phyloP scores from a whole-genome alignment of 768 basidiomycete species.

The Kwoniella mangroviensis region DNA sequence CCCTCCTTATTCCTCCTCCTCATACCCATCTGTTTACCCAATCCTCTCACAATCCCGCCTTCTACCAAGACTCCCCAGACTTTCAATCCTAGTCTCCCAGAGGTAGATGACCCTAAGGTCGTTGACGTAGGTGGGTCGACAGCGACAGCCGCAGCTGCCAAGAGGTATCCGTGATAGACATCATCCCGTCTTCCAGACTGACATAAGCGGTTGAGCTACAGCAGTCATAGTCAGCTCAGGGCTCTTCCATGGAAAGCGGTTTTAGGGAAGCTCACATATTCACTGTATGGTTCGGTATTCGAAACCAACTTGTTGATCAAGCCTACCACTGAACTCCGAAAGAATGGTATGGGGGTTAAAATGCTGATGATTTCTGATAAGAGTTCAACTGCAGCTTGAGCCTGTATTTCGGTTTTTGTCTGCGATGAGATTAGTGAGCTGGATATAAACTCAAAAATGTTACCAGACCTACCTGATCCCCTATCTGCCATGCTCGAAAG shows the following conservation, averaged over 20 bases:
- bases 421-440: not conserved
- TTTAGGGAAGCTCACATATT: constrained; percentile 34
- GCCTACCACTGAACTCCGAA: constrained; percentile 41
- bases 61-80: constrained; percentile 49
- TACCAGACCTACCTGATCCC: constrained; percentile 25
- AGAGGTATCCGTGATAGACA: constrained; percentile 43
- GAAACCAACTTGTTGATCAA: constrained; percentile 48
- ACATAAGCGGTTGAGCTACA: constrained; percentile 51
- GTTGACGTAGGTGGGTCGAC: constrained; percentile 41
- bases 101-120: constrained; percentile 20
- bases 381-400: constrained; percentile 42
- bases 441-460: not conserved
- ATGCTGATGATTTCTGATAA: constrained; percentile 49
- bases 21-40: constrained; percentile 55
- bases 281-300: constrained; percentile 39
- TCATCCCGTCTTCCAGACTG: constrained; percentile 54
- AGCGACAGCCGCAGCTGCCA: constrained; percentile 44
- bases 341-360: constrained; percentile 54
- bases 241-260: not conserved
- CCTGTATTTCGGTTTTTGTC: constrained; percentile 39
- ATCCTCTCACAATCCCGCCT: constrained; percentile 47
- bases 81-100: constrained; percentile 37
- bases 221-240: not conserved
- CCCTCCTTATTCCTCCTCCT: constrained; percentile 49
- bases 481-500: constrained; percentile 49